Conservation (phyloP, 495 filamentous ascomycete genomes). For the Penicillium turbatum region DNA sequence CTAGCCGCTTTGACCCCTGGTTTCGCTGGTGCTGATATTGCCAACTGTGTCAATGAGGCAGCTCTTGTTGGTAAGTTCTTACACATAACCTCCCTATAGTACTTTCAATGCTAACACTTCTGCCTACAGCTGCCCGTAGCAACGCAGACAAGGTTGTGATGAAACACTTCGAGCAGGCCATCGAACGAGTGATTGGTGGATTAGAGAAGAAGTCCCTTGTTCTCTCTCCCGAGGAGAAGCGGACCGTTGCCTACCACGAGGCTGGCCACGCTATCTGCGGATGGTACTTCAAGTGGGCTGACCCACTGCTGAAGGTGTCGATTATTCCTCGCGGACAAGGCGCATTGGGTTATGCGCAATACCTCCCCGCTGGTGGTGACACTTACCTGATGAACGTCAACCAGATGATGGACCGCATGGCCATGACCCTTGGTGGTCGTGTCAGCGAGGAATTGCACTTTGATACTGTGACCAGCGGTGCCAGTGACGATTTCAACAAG, state of each 20-base stretch:
- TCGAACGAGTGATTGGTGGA: conserved; percentile 93
- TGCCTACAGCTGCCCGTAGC: conserved; percentile 66
- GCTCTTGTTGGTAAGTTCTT: conserved; percentile 81
- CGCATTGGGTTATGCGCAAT: conserved; percentile 92
- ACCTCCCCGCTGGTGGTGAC: conserved; percentile 77
- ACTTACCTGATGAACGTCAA: conserved; percentile 91
- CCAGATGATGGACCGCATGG: conserved; percentile 99
- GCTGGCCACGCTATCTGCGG: conserved; percentile 97
- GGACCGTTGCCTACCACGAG: conserved; percentile 94
- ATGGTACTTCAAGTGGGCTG: conserved; percentile 95
- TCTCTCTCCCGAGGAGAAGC: conserved; percentile 88
- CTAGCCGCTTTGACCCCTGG: conserved; percentile 90
- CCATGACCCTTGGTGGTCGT: conserved; percentile 94
- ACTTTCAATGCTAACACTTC: conserved; percentile 27
- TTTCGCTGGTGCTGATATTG: conserved; percentile 96
- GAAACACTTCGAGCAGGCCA: conserved; percentile 92
- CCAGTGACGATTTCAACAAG: conserved; percentile 97
- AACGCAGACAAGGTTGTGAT: conserved; percentile 74
- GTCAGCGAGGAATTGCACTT: conserved; percentile 96
- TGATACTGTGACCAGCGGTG: conserved; percentile 89
- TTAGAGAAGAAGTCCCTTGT: conserved; percentile 95
- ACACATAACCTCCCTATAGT: not conserved
- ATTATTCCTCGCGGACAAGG: conserved; percentile 96
- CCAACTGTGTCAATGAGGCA: conserved; percentile 96
- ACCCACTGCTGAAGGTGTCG: conserved; percentile 94